Conservation (phyloP, 108 stramenopile species). For the Cyclostephanos invisitatus region DNA sequence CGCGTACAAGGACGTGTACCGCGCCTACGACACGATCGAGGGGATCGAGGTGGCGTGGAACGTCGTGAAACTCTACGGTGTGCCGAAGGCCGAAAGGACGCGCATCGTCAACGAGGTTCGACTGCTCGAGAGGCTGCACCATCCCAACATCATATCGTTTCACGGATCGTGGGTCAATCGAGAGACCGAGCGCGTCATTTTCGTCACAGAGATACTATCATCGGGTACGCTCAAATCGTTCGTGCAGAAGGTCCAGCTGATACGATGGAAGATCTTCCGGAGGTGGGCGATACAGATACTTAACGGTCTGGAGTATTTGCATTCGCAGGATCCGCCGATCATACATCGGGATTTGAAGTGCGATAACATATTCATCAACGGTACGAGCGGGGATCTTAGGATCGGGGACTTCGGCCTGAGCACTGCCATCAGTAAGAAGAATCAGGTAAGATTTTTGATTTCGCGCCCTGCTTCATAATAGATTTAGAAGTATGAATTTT, state of each 20-base stretch:
- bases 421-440: conserved; percentile 86
- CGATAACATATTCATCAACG: conserved; percentile 98
- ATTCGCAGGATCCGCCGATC: conserved; percentile 96
- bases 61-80: conserved; percentile 87
- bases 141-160: conserved; percentile 96
- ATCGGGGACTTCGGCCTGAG: conserved; percentile 98
- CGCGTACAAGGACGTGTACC: conserved; percentile 94
- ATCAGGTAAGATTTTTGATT: conserved; percentile 41
- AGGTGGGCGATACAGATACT: conserved; percentile 96
- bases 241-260: conserved; percentile 94
- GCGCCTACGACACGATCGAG: conserved; percentile 96
- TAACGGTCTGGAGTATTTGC: conserved; percentile 94
- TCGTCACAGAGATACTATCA: conserved; percentile 96
- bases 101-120: conserved; percentile 97
- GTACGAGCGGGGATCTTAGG: conserved; percentile 93
- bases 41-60: conserved; percentile 99
- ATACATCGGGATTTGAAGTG: conserved; percentile 98
- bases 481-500: background rate
- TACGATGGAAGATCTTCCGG: conserved; percentile 96
- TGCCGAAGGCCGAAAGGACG: conserved; percentile 83
- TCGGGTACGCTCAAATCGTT: conserved; percentile 92
- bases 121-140: conserved; percentile 92
- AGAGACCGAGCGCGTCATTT: conserved; percentile 89
- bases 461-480: background rate
- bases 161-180: conserved; percentile 97